Conservation (phyloP, 352 stramenopile genomes). For the Pythium angustatum region DNA sequence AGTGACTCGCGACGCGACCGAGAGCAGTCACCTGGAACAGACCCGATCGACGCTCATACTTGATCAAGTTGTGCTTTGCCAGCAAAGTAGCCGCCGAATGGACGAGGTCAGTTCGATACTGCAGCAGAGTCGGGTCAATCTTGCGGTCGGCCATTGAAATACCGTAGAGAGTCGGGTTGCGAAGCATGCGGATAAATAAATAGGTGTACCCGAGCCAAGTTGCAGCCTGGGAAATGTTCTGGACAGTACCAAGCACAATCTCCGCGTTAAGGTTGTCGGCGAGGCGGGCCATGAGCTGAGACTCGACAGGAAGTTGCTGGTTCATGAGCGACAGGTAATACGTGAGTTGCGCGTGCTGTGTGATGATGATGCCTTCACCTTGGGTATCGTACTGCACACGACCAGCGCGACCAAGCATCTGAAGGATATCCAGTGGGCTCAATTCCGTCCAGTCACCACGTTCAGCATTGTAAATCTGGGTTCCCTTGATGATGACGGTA, state of each 20-base stretch:
- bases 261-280: constrained; percentile 99
- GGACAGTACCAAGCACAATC: constrained; percentile 96
- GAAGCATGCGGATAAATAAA: constrained; percentile 99
- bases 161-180: constrained; percentile 96
- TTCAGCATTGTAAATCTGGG: constrained; percentile 99
- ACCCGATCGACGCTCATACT: constrained; percentile 97
- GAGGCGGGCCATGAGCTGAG: constrained; percentile 95
- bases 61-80: constrained; percentile 97
- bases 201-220: constrained; percentile 99
- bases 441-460: constrained; percentile 98
- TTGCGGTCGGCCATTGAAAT: constrained; percentile 88
- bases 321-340: constrained; percentile 99
- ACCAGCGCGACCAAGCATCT: constrained; percentile 99
- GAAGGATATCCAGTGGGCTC: constrained; percentile 97
- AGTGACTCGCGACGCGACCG: constrained; percentile 98
- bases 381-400: constrained; percentile 98
- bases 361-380: constrained; percentile 99
- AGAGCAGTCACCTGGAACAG: constrained; percentile 97
- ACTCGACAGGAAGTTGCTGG: constrained; percentile 99
- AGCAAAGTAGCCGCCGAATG: constrained; percentile 96
- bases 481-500: constrained; percentile 99
- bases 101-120: constrained; percentile 95
- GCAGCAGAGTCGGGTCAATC: constrained; percentile 93
- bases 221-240: constrained; percentile 94
- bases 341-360: constrained; percentile 97